Base-by-base conservation (phyloP, 345 rosid genomes). In the Iberis pinnata region DNA sequence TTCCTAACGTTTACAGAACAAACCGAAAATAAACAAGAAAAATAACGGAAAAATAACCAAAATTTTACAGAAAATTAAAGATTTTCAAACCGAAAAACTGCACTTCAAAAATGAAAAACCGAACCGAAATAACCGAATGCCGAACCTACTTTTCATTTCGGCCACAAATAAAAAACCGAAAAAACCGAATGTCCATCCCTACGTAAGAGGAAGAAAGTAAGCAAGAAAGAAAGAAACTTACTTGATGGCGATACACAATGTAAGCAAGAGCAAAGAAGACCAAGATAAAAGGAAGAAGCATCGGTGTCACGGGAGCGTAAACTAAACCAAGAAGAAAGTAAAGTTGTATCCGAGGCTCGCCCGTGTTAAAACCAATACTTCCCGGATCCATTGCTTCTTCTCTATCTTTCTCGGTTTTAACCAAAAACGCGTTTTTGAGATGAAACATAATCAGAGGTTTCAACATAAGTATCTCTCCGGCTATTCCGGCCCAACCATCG, bases 401-500 rank as follows among this genome's bases (percentile, higher is more conserved):
- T 63, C 96, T 77, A 50, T 92, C 98, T 70, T 85, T 92, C 60
- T 92, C 98, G 32, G 98, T 92, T 74, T 85, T 92, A 65, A 88
- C 98, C 76, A 92, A 74, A 70, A 92, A 78, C 18, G 74, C 70
- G 65, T 92, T 92, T 76, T 92, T 92, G 70, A 92, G 52, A 80
- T 92, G 98, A 69, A 61, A 92, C 56, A 92, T 43, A 25, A 92
- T 76, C 25, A 92, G 76, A 25, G 98, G 76, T 70, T 92, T 83
- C 77, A 88, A 47, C 95, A 76, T 85, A 29, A 92, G 64, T 60
- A 92, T 79, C 75, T 92, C 98, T 18, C 55, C 93, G 10, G 98
- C 98, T 4, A 92, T 70, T 39, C 98, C 96, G 50, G 98, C 96
- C 98, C 98, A 92, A 58, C 98, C 98, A 49, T 92, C 98, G 25